A percentile compares a stretch with the other conserved stretches of the same genome.
Conservation (phyloP, 2,329 filamentous ascomycete species). For the Ustilaginoidea virens region DNA sequence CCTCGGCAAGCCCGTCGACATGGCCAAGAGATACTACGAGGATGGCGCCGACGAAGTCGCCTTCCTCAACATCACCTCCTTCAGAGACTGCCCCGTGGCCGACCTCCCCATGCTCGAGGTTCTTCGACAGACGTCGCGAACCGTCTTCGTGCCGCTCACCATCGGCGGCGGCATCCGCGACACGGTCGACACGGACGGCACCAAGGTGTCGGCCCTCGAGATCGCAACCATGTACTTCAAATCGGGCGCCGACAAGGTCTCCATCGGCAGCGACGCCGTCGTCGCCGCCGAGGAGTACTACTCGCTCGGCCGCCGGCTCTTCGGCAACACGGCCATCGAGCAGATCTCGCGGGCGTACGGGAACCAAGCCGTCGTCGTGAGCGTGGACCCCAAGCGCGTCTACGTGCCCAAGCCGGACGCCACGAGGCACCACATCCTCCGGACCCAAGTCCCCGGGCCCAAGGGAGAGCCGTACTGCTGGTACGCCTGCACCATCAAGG, state of each 20-base stretch:
- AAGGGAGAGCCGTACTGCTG: constrained; percentile 73
- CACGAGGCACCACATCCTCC: constrained; percentile 55
- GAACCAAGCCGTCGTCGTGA: constrained; percentile 92
- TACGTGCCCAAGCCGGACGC: constrained; percentile 65
- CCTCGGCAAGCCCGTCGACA: constrained; percentile 88
- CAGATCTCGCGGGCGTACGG: constrained; percentile 89
- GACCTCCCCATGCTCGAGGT: constrained; percentile 96
- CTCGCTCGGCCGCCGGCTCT: constrained; percentile 48
- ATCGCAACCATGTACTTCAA: constrained; percentile 97
- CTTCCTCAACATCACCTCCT: constrained; percentile 96
- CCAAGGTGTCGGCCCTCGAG: constrained; percentile 73
- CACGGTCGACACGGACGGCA: constrained; percentile 77
- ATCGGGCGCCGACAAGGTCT: constrained; percentile 92
- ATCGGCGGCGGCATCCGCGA: constrained; percentile 93
- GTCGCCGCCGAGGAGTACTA: constrained; percentile 86
- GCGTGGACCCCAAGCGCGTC: constrained; percentile 81
- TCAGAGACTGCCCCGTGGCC: constrained; percentile 83
- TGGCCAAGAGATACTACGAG: constrained; percentile 88
- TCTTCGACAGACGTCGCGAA: constrained; percentile 68
- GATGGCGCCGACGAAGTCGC: constrained; percentile 94
- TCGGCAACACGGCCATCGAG: constrained; percentile 82
- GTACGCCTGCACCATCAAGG: constrained; percentile 97
- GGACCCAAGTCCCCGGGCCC: constrained; percentile 54
- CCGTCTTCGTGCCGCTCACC: constrained; percentile 90
- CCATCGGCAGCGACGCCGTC: constrained; percentile 90